Base-by-base conservation (phyloP, 805 yeast genomes). In the Kuraishia hungarica region DNA sequence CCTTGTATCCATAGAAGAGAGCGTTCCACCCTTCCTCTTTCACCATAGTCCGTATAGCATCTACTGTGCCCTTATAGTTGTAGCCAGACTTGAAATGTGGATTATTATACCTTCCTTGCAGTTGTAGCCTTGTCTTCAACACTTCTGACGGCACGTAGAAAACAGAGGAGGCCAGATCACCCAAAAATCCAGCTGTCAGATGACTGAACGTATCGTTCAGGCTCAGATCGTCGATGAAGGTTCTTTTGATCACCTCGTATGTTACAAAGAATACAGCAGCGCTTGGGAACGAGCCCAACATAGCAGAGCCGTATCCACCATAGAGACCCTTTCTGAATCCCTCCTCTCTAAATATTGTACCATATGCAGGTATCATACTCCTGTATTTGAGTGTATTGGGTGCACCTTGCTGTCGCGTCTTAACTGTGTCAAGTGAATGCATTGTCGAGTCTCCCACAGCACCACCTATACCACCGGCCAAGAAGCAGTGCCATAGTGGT, bases 361-460 rank as follows among this genome's bases (percentile, higher is more conserved):
- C 58, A 63, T 87, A 90, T 0, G 97, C 96, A 11, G 82, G 79
- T 8, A 86, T 62, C 85, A 91, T 90, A 62, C 80, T 84, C 57
- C 73, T 78, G 69, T 93, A 93, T 67, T 89, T 87, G 6, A 73
- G 59, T 21, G 78, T 78, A 59, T 77, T 74, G 22, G 88, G 84
- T 2, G 96, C 88, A n/a, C 97, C 98, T 67, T 94, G 99, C 68
- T 94, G 99, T 59, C 99, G 77, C 1, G 99, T 94, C 67, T 94
- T 94, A 35, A 94, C 97, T 0, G 99, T 94, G 66, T 94, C 99
- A 39, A 94, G 72, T 0, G 98, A 92, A 70, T 94, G 97, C 97
- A 94, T 94, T 29, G 82, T 72, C 1, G 94, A 79, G 64, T 93
- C 99, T 15, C 97, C 98, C 46, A 92, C 81, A 54, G 89, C 84